These are phyloP conservation scores for Diospyros kaki DNA, from an alignment of 148 eudicot genomes.

Conservation along the genomic window DNA sequence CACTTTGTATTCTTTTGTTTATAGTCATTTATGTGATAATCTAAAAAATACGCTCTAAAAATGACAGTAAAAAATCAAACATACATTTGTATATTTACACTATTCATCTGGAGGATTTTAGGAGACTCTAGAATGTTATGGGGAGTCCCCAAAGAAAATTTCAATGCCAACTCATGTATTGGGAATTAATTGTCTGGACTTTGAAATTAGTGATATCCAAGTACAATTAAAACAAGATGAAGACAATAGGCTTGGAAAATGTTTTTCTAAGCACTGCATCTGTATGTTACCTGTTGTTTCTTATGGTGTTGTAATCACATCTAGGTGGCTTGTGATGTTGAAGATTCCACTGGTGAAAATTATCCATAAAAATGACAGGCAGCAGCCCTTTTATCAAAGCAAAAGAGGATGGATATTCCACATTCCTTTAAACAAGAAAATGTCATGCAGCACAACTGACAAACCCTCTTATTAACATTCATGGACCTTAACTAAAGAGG, in stretches of 20 bases:
- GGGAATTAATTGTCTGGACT: too few relatives aligned
- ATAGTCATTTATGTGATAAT: too few relatives aligned
- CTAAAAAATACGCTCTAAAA: too few relatives aligned
- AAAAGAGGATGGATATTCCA: too few relatives aligned
- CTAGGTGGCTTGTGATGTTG: background rate
- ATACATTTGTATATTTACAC: too few relatives aligned
- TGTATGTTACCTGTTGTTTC: background rate
- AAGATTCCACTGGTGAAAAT: background rate
- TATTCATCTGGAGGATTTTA: too few relatives aligned
- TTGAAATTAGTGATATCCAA: too few relatives aligned
- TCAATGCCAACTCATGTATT: too few relatives aligned
- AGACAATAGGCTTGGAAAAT: background rate
- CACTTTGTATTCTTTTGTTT: too few relatives aligned
- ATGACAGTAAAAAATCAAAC: too few relatives aligned
- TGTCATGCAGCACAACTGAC: background rate
- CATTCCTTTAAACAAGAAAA: background rate
- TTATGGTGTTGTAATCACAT: background rate
- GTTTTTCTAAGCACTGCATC: background rate
- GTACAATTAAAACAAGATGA: background rate
- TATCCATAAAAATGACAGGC: background rate
- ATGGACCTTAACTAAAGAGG: background rate
- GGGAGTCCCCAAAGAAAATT: too few relatives aligned
- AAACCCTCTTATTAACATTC: background rate
- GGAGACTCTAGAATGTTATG: too few relatives aligned
- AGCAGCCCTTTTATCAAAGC: background rate